These are phyloP conservation scores for Tylopilus vinaceipallidus DNA, from an alignment of 768 basidiomycete genomes.

Conservation along the genomic window DNA sequence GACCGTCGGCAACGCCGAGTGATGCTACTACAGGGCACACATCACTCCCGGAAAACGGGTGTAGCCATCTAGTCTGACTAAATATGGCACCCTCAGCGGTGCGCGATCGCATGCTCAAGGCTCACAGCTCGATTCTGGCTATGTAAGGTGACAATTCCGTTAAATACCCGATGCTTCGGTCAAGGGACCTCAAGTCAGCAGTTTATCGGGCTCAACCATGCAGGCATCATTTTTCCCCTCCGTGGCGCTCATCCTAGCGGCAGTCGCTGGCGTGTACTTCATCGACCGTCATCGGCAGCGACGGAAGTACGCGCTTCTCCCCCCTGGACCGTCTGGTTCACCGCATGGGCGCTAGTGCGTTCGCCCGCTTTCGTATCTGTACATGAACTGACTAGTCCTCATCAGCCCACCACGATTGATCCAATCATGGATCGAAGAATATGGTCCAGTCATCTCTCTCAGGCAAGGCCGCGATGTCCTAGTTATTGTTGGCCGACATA, in stretches of 20 bases:
- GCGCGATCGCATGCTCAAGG: too few species aligned
- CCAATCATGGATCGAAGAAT: conserved; percentile 26
- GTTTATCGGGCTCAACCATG: neutral
- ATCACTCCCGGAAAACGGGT: too few species aligned
- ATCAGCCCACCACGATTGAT: conserved; percentile 18
- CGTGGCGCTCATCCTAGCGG: neutral
- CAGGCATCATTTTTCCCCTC: neutral
- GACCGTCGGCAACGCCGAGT: too few species aligned
- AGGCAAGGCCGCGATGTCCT: conserved; percentile 24
- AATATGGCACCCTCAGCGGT: too few species aligned
- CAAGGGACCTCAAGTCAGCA: too few species aligned
- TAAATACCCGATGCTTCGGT: too few species aligned
- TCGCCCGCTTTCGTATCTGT: neutral
- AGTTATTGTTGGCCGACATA: conserved; percentile 26
- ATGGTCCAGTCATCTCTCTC: conserved; percentile 27
- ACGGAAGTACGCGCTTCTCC: conserved; percentile 13
- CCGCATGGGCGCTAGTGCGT: conserved; percentile 23
- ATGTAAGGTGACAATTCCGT: too few species aligned
- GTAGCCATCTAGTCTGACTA: too few species aligned
- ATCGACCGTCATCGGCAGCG: conserved; percentile 1
- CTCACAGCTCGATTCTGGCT: too few species aligned
- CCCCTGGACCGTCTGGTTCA: conserved; percentile 20
- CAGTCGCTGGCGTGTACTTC: conserved; percentile 1
- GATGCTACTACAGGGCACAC: too few species aligned
- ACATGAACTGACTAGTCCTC: neutral